Evolutionary conservation across 148 eudicot genomes (phyloP).

Genomic region (Fagopyrum homotropicum): DNA sequence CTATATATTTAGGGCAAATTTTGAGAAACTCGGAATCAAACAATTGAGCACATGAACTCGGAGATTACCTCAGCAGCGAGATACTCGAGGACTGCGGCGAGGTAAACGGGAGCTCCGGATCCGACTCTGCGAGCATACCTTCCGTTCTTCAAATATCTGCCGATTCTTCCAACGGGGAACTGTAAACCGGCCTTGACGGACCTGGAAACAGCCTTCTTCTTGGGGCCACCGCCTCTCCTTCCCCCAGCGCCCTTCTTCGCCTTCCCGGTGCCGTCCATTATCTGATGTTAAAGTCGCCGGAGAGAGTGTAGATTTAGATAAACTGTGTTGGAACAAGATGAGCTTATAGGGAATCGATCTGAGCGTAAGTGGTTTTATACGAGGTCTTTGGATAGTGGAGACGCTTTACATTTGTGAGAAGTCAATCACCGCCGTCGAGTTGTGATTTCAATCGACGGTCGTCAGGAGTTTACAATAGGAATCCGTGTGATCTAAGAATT

Average conservation of each 20-base stretch:
- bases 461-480: not conserved
- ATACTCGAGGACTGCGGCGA: constrained; percentile 17
- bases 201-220: constrained; percentile 12
- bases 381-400: not conserved
- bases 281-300: not conserved
- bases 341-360: not conserved
- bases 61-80: constrained; percentile 14
- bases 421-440: not conserved
- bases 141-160: constrained; percentile 11
- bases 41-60: not conserved
- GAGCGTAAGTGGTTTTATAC: not conserved
- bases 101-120: constrained; percentile 15
- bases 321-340: not conserved
- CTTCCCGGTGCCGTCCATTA: constrained; percentile 4
- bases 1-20: not conserved
- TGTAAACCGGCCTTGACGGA: constrained; percentile 11
- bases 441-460: not conserved
- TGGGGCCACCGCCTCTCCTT: constrained; percentile 10
- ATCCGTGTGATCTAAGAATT: not conserved
- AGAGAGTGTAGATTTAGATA: not conserved
- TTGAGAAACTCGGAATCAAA: too few relatives aligned
- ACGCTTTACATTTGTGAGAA: not conserved
- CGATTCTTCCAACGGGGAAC: constrained; percentile 15
- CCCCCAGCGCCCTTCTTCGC: constrained; percentile 14
- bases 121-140: constrained; percentile 15